Conservation (phyloP, 139 green algal species). For the Chlorella sorokiniana region DNA sequence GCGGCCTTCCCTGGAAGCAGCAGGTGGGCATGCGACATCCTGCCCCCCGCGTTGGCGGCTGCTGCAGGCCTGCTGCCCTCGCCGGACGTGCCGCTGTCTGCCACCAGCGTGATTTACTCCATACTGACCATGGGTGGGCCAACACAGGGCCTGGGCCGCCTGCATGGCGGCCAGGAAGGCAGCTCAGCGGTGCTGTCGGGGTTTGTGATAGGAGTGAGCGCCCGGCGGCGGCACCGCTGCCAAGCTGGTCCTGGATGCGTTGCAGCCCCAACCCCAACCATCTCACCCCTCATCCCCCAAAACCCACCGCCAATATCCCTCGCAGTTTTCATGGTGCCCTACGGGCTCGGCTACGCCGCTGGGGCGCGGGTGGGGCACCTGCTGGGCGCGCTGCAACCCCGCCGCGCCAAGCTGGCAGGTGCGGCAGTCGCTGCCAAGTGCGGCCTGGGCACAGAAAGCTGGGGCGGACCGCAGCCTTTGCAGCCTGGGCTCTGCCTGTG, state of each 20-base stretch:
- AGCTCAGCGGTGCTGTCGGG: too few relatives aligned
- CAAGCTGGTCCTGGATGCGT: too few relatives aligned
- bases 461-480: background rate
- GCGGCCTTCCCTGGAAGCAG: too few relatives aligned
- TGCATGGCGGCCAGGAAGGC: background rate
- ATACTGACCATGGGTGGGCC: background rate
- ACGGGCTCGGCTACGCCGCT: conserved; percentile 18
- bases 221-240: too few relatives aligned
- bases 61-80: conserved; percentile 25
- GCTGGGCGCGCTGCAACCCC: conserved; percentile 1
- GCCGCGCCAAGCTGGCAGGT: conserved; percentile 11
- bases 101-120: conserved; percentile 13
- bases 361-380: conserved; percentile 12
- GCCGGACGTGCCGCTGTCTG: background rate
- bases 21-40: background rate
- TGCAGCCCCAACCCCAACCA: too few relatives aligned
- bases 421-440: background rate
- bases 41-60: background rate
- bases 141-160: background rate
- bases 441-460: too few relatives aligned
- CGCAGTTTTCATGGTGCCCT: conserved; percentile 17
- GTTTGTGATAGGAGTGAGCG: too few relatives aligned
- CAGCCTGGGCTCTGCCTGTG: background rate
- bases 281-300: background rate
- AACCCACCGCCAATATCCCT: background rate